Evolutionary conservation across 306 rosid species (phyloP).

Genomic region (Datisca glomerata): DNA sequence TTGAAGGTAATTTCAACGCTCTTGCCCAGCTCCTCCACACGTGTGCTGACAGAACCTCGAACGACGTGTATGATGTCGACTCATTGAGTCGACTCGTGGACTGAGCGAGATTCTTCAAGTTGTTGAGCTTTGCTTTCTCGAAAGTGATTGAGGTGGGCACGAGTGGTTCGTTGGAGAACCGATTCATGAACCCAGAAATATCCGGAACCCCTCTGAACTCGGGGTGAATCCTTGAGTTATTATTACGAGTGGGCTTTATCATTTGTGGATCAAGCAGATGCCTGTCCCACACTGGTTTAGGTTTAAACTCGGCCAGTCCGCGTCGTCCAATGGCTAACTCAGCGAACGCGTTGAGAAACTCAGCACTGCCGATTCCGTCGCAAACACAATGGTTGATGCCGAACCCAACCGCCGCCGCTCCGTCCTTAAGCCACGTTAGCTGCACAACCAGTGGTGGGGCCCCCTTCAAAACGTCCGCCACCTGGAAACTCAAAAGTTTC

Average conservation of each 20-base stretch:
- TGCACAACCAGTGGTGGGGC: constrained; percentile 62
- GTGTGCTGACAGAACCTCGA: constrained; percentile 72
- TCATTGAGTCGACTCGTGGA: constrained; percentile 20
- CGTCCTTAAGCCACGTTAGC: constrained; percentile 76
- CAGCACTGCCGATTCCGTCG: constrained; percentile 74
- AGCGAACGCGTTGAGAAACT: constrained; percentile 52
- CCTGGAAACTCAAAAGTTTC: constrained; percentile 42
- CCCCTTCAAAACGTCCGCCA: constrained; percentile 61
- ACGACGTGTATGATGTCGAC: constrained; percentile 32
- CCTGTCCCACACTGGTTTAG: constrained; percentile 60
- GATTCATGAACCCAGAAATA: constrained; percentile 45
- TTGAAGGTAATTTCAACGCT: constrained; percentile 50
- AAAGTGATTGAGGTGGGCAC: constrained; percentile 44
- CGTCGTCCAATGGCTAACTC: constrained; percentile 31
- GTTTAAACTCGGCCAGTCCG: constrained; percentile 9
- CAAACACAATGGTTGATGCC: constrained; percentile 70
- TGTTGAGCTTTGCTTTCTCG: constrained; percentile 19
- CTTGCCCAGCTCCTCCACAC: constrained; percentile 92
- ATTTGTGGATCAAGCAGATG: constrained; percentile 30
- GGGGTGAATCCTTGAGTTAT: constrained; percentile 10
- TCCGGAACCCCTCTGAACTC: constrained; percentile 58
- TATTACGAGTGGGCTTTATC: not conserved
- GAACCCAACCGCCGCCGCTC: constrained; percentile 50
- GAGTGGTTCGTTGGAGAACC: constrained; percentile 33
- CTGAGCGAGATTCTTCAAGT: constrained; percentile 27